A percentile compares a stretch with the other conserved stretches of the same genome.
Evolutionary conservation across 768 basidiomycete species (phyloP).

Genomic region (Hericium erinaceus): DNA sequence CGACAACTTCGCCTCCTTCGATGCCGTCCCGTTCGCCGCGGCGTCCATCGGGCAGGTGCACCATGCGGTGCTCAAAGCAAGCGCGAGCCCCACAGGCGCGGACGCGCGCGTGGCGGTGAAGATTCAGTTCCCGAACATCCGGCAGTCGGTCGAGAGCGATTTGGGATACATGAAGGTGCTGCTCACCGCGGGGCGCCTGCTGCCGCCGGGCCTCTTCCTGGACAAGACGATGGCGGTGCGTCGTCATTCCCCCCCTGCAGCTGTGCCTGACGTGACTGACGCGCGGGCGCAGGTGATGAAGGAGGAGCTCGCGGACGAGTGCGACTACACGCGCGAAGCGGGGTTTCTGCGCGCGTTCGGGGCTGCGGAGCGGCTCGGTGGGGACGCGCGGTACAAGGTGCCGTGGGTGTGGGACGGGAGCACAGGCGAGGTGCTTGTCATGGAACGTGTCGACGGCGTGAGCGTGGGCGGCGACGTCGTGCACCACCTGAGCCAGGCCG

Average conservation of each 20-base stretch:
- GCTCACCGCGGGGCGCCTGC: constrained; percentile 66
- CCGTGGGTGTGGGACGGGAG: constrained; percentile 83
- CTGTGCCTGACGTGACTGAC: neutral
- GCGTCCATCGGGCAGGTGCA: constrained; percentile 99
- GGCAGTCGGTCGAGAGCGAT: constrained; percentile 79
- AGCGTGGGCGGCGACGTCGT: constrained; percentile 65
- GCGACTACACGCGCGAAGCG: constrained; percentile 83
- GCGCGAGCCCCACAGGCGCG: constrained; percentile 42
- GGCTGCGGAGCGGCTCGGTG: constrained; percentile 37
- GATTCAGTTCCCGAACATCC: constrained; percentile 92
- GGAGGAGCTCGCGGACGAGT: constrained; percentile 85
- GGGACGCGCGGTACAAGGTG: constrained; percentile 64
- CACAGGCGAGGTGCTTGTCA: constrained; percentile 78
- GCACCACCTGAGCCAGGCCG: constrained; percentile 46
- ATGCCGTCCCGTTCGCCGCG: constrained; percentile 84
- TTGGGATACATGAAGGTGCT: constrained; percentile 77
- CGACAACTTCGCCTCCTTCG: constrained; percentile 61
- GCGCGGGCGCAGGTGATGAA: constrained; percentile 64
- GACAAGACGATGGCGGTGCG: constrained; percentile 73
- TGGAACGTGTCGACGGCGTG: constrained; percentile 75
- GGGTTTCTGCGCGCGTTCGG: constrained; percentile 55
- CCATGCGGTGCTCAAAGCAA: constrained; percentile 48
- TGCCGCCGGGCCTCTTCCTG: constrained; percentile 86
- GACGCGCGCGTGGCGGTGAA: constrained; percentile 69
- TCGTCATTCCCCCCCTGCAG: neutral